A percentile compares a stretch with the other conserved stretches of the same genome.
Evolutionary conservation across 768 basidiomycete genomes (phyloP).

Genomic region (Trametes sanguinea): DNA sequence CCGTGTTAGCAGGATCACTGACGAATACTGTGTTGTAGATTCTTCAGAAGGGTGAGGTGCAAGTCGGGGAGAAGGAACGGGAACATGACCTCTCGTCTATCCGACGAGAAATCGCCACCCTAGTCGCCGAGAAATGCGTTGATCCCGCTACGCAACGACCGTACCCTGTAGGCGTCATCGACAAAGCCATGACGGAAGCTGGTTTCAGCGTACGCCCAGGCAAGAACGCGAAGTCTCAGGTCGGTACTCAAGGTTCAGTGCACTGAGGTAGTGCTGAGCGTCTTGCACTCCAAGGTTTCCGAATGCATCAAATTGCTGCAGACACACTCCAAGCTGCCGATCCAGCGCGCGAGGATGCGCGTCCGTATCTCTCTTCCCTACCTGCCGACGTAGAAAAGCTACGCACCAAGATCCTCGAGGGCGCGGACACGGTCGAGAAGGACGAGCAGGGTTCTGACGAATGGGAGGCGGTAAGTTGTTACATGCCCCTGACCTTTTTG

Average conservation of each 20-base stretch:
- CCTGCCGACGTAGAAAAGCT: slow-evolving; percentile 61
- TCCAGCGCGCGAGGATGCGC: slow-evolving; percentile 92
- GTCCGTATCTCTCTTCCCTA: slow-evolving; percentile 82
- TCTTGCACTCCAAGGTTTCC: slow-evolving; percentile 64
- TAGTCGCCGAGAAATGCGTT: slow-evolving; percentile 94
- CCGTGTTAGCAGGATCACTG: background rate
- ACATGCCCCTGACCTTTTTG: background rate
- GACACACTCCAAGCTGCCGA: slow-evolving; percentile 81
- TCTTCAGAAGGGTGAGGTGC: slow-evolving; percentile 92
- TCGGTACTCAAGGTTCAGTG: slow-evolving; percentile 32
- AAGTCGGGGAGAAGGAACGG: slow-evolving; percentile 96
- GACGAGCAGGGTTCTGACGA: slow-evolving; percentile 72
- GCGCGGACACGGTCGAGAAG: slow-evolving; percentile 82
- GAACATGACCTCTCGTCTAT: slow-evolving; percentile 85
- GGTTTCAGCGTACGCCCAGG: slow-evolving; percentile 88
- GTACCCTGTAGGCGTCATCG: slow-evolving; percentile 93
- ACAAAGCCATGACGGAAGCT: slow-evolving; percentile 95
- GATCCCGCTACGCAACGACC: slow-evolving; percentile 88
- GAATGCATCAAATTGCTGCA: slow-evolving; percentile 87
- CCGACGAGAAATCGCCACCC: slow-evolving; percentile 87
- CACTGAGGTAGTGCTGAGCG: background rate
- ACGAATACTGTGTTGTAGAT: slow-evolving; percentile 54
- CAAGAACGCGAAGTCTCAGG: slow-evolving; percentile 95
- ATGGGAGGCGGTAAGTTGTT: slow-evolving; percentile 79
- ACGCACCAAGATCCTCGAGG: slow-evolving; percentile 67